A percentile compares a stretch with the other conserved stretches of the same genome.
Evolutionary conservation across 768 basidiomycete genomes (phyloP).

Genomic region (Termitomyces eurrhizus): DNA sequence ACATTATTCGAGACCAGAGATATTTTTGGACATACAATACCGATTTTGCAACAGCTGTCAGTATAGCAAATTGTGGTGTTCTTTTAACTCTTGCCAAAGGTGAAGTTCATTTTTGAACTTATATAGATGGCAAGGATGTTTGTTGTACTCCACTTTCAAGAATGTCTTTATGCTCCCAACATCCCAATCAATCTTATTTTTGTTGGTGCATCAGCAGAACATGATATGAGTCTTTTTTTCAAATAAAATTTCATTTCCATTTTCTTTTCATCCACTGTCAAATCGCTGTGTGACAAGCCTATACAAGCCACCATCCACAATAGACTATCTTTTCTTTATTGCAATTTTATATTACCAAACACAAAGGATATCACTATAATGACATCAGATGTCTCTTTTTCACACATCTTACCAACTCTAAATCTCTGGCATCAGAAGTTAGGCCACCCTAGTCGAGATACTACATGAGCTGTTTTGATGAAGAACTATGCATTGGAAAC

Average conservation of each 20-base stretch:
- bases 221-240: slow-evolving; percentile 3
- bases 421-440: neutral
- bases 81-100: neutral
- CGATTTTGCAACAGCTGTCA: too few relatives aligned
- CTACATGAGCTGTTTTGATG: neutral
- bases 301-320: neutral
- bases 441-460: neutral
- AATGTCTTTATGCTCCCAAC: too few relatives aligned
- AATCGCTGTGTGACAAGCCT: too few relatives aligned
- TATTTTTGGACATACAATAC: too few relatives aligned
- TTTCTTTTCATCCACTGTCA: neutral
- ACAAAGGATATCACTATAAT: too few relatives aligned
- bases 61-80: too few relatives aligned
- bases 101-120: slow-evolving; percentile 6
- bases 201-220: slow-evolving; percentile 10
- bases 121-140: neutral
- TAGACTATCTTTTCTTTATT: slow-evolving; percentile 1
- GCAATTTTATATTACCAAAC: neutral
- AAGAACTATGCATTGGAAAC: neutral
- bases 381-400: neutral
- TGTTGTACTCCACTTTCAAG: neutral
- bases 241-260: neutral
- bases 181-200: too few relatives aligned
- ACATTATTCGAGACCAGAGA: too few relatives aligned
- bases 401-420: too few relatives aligned